Evolutionary conservation across 805 yeast species (phyloP).

Genomic region (Priceomyces melissophilus): DNA sequence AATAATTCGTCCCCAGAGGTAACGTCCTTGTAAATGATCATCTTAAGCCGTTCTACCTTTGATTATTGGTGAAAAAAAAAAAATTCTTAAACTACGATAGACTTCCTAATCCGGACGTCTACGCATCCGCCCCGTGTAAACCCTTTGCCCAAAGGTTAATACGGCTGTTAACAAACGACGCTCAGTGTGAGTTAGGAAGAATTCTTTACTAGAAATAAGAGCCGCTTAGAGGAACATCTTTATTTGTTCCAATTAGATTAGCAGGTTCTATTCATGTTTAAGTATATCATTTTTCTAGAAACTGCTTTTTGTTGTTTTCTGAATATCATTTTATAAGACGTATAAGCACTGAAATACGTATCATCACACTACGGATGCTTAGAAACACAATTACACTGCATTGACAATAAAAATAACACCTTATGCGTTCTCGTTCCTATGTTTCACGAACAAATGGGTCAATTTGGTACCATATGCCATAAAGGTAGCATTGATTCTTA

Average conservation of each 20-base stretch:
- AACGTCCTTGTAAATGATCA: constrained; percentile 60
- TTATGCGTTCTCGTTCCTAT: background rate
- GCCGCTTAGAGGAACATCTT: no score
- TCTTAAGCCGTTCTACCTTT: constrained; percentile 13
- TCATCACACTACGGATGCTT: no score
- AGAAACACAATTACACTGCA: no score
- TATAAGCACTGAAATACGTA: no score
- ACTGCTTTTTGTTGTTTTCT: no score
- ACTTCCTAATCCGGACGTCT: constrained; percentile 10
- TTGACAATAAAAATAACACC: background rate
- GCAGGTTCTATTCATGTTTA: no score
- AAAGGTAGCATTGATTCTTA: background rate
- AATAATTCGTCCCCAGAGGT: constrained; percentile 92
- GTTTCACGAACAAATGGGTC: background rate
- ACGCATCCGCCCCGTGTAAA: constrained; percentile 1
- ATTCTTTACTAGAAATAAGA: no score
- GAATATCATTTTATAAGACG: no score
- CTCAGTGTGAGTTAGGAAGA: no score
- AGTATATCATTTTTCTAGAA: no score
- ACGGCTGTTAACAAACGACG: no score
- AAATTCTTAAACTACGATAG: constrained; percentile 5
- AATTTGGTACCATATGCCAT: background rate
- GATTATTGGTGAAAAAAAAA: constrained; percentile 2
- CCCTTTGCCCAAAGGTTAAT: background rate
- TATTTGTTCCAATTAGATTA: no score